Percentiles rank a stretch among this genome's conserved stretches.
Evolutionary conservation across 176 grass and related monocot species (phyloP).

Genomic region (Puccinellia tenuiflora): DNA sequence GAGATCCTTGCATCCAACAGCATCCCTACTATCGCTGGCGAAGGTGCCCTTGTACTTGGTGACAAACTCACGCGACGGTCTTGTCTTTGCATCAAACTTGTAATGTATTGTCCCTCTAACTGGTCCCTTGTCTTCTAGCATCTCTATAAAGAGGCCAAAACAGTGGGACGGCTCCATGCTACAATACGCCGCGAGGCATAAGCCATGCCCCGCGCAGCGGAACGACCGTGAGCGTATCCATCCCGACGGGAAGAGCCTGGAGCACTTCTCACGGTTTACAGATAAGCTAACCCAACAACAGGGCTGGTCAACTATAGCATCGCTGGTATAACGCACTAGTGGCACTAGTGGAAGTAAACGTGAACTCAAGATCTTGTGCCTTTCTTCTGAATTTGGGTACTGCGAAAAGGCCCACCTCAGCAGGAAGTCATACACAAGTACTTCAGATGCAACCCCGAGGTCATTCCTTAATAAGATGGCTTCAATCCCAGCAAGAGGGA

Average conservation of each 20-base stretch:
- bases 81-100: constrained; percentile 50
- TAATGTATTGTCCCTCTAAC: background rate
- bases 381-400: constrained; percentile 10
- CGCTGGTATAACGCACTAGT: background rate
- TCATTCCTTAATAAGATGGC: constrained; percentile 59
- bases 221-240: too few relatives aligned
- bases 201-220: constrained; percentile 52
- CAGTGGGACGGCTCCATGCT: constrained; percentile 50
- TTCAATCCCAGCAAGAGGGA: background rate
- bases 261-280: constrained; percentile 59
- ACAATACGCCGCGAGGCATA: constrained; percentile 63
- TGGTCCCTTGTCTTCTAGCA: background rate
- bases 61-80: constrained; percentile 42
- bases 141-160: constrained; percentile 38
- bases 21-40: constrained; percentile 41
- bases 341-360: background rate
- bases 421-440: constrained; percentile 60
- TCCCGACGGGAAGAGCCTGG: constrained; percentile 47
- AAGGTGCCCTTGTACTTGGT: constrained; percentile 70
- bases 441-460: constrained; percentile 63
- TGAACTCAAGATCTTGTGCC: background rate
- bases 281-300: too few relatives aligned
- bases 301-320: background rate
- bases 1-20: constrained; percentile 65
- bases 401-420: constrained; percentile 58